These are phyloP conservation scores for Paspalum vaginatum DNA, from an alignment of 176 grass and related monocot genomes.

Conservation along the genomic window DNA sequence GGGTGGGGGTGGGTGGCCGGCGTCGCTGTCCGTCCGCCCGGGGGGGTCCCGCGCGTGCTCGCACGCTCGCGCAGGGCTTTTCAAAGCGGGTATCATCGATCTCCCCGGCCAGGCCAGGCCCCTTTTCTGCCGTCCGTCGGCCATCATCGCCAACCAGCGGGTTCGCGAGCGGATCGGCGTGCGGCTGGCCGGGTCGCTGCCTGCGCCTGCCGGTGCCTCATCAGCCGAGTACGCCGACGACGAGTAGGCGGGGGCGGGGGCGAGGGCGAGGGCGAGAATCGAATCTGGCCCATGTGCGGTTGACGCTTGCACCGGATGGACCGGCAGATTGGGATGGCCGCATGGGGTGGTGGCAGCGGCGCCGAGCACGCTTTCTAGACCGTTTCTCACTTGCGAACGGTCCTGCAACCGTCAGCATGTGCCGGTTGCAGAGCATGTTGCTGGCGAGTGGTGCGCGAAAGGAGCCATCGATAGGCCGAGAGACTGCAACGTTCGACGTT, in stretches of 20 bases:
- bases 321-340: neutral
- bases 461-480: neutral
- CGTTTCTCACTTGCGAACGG: neutral
- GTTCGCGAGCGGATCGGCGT: conserved; percentile 4
- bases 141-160: conserved; percentile 38
- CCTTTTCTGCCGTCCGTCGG: conserved; percentile 28
- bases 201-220: no score
- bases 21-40: conserved; percentile 32
- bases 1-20: conserved; percentile 1
- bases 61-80: conserved; percentile 43
- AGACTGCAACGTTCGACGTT: neutral
- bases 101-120: no score
- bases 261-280: neutral
- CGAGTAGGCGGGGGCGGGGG: neutral
- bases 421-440: neutral
- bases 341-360: neutral
- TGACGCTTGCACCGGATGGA: neutral
- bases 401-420: neutral
- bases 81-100: conserved; percentile 33
- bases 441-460: neutral
- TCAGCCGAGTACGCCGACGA: neutral
- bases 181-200: neutral
- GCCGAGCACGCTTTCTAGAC: conserved; percentile 19
- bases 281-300: conserved; percentile 32
- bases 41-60: neutral